Evolutionary conservation across 2,329 filamentous ascomycete genomes (phyloP).

Genomic region (Fusarium sp.): DNA sequence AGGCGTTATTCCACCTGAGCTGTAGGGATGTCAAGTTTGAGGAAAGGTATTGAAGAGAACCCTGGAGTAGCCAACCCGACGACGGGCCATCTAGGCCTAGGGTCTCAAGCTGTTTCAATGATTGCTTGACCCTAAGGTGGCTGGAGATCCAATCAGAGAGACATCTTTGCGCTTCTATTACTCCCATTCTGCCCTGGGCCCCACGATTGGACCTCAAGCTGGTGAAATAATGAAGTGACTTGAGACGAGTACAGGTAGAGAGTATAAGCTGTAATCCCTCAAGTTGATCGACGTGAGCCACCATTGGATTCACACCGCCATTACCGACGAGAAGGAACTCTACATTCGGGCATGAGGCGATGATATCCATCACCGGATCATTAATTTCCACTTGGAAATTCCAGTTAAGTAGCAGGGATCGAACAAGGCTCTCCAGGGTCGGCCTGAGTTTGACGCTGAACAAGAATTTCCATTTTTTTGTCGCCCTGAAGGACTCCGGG

Average conservation of each 20-base stretch:
- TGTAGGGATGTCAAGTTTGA: not conserved
- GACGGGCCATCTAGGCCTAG: not conserved
- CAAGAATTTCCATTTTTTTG: not conserved
- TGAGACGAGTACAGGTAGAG: not conserved
- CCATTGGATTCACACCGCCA: not conserved
- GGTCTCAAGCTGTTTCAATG: not conserved
- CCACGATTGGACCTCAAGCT: fast-evolving
- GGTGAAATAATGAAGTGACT: not conserved
- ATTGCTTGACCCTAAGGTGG: not conserved
- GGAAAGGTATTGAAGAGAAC: not conserved
- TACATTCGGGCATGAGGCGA: not conserved
- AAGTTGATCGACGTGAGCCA: not conserved
- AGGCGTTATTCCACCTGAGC: not conserved
- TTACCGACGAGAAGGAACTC: not conserved
- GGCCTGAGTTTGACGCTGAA: not conserved
- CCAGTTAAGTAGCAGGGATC: not conserved
- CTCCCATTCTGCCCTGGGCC: not conserved
- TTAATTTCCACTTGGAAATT: not conserved
- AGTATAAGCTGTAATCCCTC: not conserved
- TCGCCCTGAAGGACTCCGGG: not conserved
- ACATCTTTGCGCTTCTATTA: too few relatives aligned
- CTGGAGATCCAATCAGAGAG: not conserved
- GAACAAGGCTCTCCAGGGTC: not conserved
- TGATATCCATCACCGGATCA: not conserved
- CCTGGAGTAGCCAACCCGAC: not conserved